Conservation (phyloP, 768 basidiomycete species). For the button mushroom (Agaricus bisporus) region DNA sequence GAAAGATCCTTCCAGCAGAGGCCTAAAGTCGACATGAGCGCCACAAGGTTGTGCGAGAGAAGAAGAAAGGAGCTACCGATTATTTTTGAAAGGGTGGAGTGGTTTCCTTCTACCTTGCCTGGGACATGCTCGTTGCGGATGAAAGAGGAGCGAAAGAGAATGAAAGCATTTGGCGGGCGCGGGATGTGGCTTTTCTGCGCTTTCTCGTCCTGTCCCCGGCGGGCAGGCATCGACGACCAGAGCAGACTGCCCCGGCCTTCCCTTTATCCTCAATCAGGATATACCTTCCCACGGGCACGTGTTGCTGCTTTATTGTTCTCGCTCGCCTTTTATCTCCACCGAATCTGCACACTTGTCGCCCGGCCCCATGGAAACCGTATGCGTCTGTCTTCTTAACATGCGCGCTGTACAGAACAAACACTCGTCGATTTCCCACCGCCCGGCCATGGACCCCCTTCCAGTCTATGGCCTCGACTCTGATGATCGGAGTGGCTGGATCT, state of each 20-base stretch:
- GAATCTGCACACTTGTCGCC: no score
- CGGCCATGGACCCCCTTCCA: no score
- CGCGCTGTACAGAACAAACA: no score
- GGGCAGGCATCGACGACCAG: slow-evolving; percentile 7
- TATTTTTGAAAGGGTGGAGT: slow-evolving; percentile 75
- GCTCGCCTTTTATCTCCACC: no score
- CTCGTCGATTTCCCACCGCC: no score
- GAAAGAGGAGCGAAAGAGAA: slow-evolving; percentile 77
- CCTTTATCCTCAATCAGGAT: slow-evolving; percentile 11
- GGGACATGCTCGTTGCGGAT: slow-evolving; percentile 70
- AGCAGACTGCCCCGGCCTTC: neutral
- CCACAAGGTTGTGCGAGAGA: no score
- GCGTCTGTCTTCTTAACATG: no score
- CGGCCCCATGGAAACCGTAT: no score
- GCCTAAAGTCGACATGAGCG: slow-evolving; percentile 40
- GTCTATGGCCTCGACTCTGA: no score
- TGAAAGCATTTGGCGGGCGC: slow-evolving; percentile 81
- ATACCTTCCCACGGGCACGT: slow-evolving; percentile 7
- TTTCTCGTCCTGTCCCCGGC: slow-evolving; percentile 4
- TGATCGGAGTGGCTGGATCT: no score
- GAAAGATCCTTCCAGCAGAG: slow-evolving; percentile 72
- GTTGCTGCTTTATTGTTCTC: slow-evolving; percentile 7
- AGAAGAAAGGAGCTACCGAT: slow-evolving; percentile 41
- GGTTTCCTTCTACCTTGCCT: slow-evolving; percentile 74
- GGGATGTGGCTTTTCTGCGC: slow-evolving; percentile 48